phyloP scores from a whole-genome alignment of 345 rosid genomes.

The Litchi chinensis region DNA sequence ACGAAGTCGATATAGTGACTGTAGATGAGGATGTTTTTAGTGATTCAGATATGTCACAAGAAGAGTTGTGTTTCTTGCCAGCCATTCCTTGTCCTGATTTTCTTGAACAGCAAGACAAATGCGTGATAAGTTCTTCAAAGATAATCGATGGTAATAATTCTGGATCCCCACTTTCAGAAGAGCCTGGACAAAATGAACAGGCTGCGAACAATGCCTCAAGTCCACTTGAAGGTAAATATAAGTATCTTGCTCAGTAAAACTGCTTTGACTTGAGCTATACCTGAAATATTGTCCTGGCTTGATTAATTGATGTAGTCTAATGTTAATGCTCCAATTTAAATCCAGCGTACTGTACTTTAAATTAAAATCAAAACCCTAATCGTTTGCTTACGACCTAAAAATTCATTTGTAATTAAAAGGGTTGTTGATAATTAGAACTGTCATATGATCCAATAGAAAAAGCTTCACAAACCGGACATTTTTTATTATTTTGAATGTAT shows the following conservation, averaged over 20 bases:
- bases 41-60: conserved; percentile 96
- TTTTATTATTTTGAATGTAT: background rate
- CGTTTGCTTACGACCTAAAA: background rate
- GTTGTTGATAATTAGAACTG: background rate
- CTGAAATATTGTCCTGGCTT: conserved; percentile 8
- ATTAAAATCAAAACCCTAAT: background rate
- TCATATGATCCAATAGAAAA: background rate
- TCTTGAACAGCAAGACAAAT: conserved; percentile 69
- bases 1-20: conserved; percentile 88
- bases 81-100: conserved; percentile 83
- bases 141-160: conserved; percentile 64
- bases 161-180: conserved; percentile 83
- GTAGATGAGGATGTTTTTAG: conserved; percentile 84
- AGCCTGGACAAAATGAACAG: conserved; percentile 73
- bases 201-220: conserved; percentile 57
- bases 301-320: background rate
- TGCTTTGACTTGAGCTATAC: conserved; percentile 8
- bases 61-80: conserved; percentile 91
- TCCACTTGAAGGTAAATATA: conserved; percentile 81
- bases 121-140: conserved; percentile 63
- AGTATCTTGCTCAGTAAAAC: conserved; percentile 16
- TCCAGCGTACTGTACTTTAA: background rate
- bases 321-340: background rate
- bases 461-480: background rate
- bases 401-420: background rate